Base-by-base conservation (phyloP, 257 asterid species). In the Fraxinus pennsylvanica region DNA sequence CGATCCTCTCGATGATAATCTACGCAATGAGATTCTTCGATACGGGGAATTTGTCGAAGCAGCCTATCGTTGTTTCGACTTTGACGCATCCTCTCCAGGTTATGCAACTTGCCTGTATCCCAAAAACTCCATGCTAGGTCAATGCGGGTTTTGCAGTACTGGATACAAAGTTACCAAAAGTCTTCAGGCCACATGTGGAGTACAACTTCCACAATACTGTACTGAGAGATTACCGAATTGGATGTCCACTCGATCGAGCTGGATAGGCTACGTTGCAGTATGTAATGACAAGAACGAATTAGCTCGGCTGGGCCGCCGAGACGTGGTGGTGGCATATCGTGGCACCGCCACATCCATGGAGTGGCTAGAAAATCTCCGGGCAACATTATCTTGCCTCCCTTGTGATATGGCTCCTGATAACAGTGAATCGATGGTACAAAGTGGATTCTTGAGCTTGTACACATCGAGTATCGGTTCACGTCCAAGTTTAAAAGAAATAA, bases 231-330 rank as follows among this genome's bases (percentile, higher is more conserved):
- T 88, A 1, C 96, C 96, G 0, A 73, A 74, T 0, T 89, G 94
- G 92, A 87, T 78, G 54, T 78, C 94, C 4, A 54, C 89, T 6
- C 87, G 19, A 73, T 91, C 94, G n/a, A 89, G 96, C 86, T 93
- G 98, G 94, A 85, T 95, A 0, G 99, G 97, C 0, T 95, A 93
- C 76, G 97, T 93, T 88, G 99, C 99, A 0, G 96, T 95, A 1
- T 95, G 98, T 33, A 72, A 82, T 9, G 92, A 95, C 85, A 50
- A 70, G 82, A 79, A 83, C 0, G 97, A 91, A 72, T 90, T 95
- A 17, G 85, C 89, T 0, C 39, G 99, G 15, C 68, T 93, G 0
- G 99, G 99, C 14, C 84, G 98, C 0, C 96, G 98, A 7, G 97
- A 93, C 70, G 93, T 95, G 76, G 99, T 95, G 72, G 85, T 95